Base-by-base conservation (phyloP, 345 rosid genomes). In the Streptanthus diversifolius region DNA sequence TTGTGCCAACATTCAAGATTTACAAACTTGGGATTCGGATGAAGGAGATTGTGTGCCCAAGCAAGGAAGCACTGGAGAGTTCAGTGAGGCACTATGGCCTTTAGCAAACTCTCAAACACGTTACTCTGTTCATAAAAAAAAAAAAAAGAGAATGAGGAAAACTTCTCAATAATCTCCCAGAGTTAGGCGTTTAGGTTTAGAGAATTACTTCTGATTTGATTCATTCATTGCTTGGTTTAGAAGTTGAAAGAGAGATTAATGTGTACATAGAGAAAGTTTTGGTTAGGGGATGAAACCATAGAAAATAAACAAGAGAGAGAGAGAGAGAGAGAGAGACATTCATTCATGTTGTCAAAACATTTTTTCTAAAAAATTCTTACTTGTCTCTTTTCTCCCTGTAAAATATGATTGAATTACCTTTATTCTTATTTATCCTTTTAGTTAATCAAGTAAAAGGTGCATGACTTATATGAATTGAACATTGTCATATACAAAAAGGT, bases 1-100 rank as follows among this genome's bases (percentile, higher is more conserved):
- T 86, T 53, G 97, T 89, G 27, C 98, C 99, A 22, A 92, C 99
- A 43, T 88, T 95, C 95, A 95, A 90, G 88, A 90, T 95, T 68
- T 90, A 84, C 88, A 95, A 88, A 83, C 79, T 81, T 13, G 95
- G 98, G 19, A 81, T 54, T 76, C 80, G 92, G 56, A 84, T 92
- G 76, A 95, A 95, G 83, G 98, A 92, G 82, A 85, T 95, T 15
- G 83, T 95, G 45, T 87, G 97, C 80, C 98, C 99, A 5, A 95
- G 91, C 80, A 87, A 69, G 2, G 97, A 95, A 56, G 66, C 86
- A 85, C 71, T 95, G 78, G 99, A 95, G 78, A 87, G 87, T 73
- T 88, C 92, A 72, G 96, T 95, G 91, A 90, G 91, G 82, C 88
- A 95, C 84, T 95, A 92, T 84, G 86, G 91, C 82, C 77, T 82